phyloP scores from a whole-genome alignment of 495 filamentous ascomycete species.

The Xylaria venustula region DNA sequence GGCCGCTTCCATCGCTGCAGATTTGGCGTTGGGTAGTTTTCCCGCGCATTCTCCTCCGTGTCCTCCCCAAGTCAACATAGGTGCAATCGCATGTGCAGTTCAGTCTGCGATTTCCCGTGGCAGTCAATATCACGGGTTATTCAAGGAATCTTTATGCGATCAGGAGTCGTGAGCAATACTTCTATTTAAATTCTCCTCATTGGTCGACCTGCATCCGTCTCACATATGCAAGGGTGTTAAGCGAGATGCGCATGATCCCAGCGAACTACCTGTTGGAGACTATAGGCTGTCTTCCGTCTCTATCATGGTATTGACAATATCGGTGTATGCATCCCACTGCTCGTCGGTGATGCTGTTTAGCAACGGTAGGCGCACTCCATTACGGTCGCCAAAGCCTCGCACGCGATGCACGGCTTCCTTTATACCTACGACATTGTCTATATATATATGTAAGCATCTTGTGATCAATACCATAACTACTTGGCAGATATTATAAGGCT shows the following conservation, averaged over 20 bases:
- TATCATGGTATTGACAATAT: conserved; percentile 10
- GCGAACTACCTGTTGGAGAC: conserved; percentile 1
- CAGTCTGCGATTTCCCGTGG: not conserved
- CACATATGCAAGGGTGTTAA: conserved; percentile 10
- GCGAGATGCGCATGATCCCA: conserved; percentile 8
- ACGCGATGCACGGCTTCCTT: conserved; percentile 6
- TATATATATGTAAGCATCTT: not conserved
- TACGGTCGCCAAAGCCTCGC: conserved; percentile 12
- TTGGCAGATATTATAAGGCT: not conserved
- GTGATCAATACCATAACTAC: not conserved
- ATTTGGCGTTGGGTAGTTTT: too few species aligned
- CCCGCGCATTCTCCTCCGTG: too few species aligned
- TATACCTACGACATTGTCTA: conserved; percentile 13
- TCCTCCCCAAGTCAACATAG: not conserved
- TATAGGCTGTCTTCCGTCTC: conserved; percentile 11
- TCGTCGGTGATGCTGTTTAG: conserved; percentile 13
- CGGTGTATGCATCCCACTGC: conserved; percentile 7
- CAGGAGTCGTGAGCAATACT: conserved; percentile 4
- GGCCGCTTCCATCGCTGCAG: not conserved
- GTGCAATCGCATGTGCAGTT: conserved; percentile 3
- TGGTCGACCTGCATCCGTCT: conserved; percentile 6
- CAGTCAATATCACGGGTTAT: conserved; percentile 4
- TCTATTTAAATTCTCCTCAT: conserved; percentile 9
- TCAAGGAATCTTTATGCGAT: conserved; percentile 9
- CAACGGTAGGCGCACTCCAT: conserved; percentile 5